These are phyloP conservation scores for Tricholoma furcatifolium DNA, from an alignment of 768 basidiomycete genomes.

Conservation along the genomic window DNA sequence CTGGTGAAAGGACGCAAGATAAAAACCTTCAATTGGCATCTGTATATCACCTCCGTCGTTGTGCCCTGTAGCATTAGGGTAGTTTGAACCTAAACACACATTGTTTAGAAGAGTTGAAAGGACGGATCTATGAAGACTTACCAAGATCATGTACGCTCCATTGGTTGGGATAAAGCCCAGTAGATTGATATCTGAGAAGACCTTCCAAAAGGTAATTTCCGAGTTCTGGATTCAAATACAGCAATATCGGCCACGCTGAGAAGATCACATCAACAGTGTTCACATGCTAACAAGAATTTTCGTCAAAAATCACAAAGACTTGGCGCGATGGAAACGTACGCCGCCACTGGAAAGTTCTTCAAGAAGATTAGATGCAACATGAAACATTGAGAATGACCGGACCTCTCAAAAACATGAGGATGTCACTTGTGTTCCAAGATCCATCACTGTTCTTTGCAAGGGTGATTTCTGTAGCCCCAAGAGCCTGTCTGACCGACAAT, in stretches of 20 bases:
- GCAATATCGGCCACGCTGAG: conserved; percentile 49
- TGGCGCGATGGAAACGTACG: conserved; percentile 30
- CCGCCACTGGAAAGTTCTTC: conserved; percentile 60
- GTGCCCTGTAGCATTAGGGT: conserved; percentile 44
- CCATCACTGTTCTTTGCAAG: conserved; percentile 45
- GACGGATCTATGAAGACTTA: conserved; percentile 21
- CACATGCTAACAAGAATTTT: conserved; percentile 31
- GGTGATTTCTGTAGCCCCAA: conserved; percentile 55
- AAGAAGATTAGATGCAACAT: not conserved
- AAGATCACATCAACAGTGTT: conserved; percentile 57
- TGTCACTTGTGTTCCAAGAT: conserved; percentile 48
- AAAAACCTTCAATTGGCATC: conserved; percentile 60
- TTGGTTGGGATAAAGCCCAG: conserved; percentile 63
- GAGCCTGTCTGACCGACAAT: conserved; percentile 52
- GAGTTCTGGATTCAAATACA: conserved; percentile 53
- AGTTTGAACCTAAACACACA: conserved; percentile 31
- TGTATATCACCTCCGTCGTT: conserved; percentile 49
- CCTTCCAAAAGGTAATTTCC: conserved; percentile 60
- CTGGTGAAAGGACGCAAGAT: too few relatives aligned
- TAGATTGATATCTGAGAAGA: conserved; percentile 66
- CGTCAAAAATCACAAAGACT: not conserved
- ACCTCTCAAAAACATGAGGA: conserved; percentile 60
- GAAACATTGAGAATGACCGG: not conserved
- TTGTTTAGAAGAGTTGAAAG: not conserved
- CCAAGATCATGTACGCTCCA: conserved; percentile 67